phyloP scores from a whole-genome alignment of 2,329 filamentous ascomycete species.

The Colletotrichum falcatum region DNA sequence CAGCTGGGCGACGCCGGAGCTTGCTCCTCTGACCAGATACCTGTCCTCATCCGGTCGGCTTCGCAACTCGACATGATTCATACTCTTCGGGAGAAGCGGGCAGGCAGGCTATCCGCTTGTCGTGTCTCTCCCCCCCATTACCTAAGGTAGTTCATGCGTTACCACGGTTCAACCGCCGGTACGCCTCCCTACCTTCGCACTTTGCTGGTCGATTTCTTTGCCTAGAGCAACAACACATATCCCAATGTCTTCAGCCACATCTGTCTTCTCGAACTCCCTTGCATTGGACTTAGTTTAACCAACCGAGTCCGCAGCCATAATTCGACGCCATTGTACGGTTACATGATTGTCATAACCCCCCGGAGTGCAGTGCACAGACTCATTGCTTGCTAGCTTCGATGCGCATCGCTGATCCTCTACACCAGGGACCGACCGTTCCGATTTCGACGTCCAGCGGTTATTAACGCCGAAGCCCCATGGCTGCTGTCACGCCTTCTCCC shows the following conservation, averaged over 20 bases:
- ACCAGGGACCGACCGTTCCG: slow-evolving; percentile 28
- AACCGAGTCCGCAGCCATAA: neutral
- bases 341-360: slow-evolving; percentile 21
- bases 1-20: slow-evolving; percentile 23
- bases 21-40: slow-evolving; percentile 26
- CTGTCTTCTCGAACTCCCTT: slow-evolving; percentile 7
- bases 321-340: slow-evolving; percentile 28
- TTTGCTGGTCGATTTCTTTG: slow-evolving; percentile 2
- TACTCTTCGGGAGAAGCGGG: slow-evolving; percentile 7
- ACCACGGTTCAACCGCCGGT: slow-evolving; percentile 7
- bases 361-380: slow-evolving; percentile 24
- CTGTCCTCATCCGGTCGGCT: slow-evolving; percentile 1
- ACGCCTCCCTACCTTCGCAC: slow-evolving; percentile 25
- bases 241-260: slow-evolving; percentile 36
- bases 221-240: slow-evolving; percentile 29
- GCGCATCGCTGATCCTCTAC: slow-evolving; percentile 33
- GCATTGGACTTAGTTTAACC: slow-evolving; percentile 22
- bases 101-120: slow-evolving; percentile 18
- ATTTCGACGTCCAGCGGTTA: slow-evolving; percentile 25
- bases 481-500: slow-evolving; percentile 39
- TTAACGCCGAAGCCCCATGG: slow-evolving; percentile 33
- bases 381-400: slow-evolving; percentile 13
- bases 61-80: slow-evolving; percentile 18
- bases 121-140: slow-evolving; percentile 1
- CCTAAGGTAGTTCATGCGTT: slow-evolving; percentile 22